Conservation (phyloP, 2,329 filamentous ascomycete species). For the Trichoderma simmonsii region DNA sequence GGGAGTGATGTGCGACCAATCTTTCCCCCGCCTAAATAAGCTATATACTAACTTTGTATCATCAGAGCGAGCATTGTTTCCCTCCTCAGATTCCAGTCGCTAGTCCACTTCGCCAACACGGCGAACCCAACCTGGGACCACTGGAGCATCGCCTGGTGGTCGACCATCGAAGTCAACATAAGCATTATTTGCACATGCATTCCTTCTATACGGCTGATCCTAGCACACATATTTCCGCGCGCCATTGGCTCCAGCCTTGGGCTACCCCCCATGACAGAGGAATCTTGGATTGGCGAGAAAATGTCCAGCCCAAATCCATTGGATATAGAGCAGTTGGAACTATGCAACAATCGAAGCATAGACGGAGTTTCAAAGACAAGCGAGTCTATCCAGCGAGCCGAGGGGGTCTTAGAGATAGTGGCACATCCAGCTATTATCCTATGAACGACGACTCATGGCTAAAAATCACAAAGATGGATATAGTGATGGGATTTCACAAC, state of each 20-base stretch:
- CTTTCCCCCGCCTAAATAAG: too few relatives aligned
- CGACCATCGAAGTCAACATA: conserved; percentile 35
- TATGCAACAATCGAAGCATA: not conserved
- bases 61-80: conserved; percentile 32
- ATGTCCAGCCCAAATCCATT: not conserved
- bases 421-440: too few relatives aligned
- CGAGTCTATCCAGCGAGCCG: not conserved
- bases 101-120: conserved; percentile 29
- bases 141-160: conserved; percentile 32
- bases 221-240: conserved; percentile 27
- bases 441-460: too few relatives aligned
- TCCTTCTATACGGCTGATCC: conserved; percentile 32
- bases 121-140: conserved; percentile 33
- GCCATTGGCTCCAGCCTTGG: not conserved
- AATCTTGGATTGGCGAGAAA: not conserved
- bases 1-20: conserved; percentile 35
- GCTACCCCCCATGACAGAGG: not conserved
- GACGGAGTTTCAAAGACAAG: not conserved
- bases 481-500: not conserved
- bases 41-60: not conserved
- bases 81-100: conserved; percentile 29
- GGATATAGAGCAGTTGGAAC: conserved; percentile 5
- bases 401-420: not conserved
- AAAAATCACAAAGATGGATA: not conserved
- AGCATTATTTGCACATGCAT: conserved; percentile 38